phyloP scores from a whole-genome alignment of 148 eudicot species.

The Diospyros lotus region DNA sequence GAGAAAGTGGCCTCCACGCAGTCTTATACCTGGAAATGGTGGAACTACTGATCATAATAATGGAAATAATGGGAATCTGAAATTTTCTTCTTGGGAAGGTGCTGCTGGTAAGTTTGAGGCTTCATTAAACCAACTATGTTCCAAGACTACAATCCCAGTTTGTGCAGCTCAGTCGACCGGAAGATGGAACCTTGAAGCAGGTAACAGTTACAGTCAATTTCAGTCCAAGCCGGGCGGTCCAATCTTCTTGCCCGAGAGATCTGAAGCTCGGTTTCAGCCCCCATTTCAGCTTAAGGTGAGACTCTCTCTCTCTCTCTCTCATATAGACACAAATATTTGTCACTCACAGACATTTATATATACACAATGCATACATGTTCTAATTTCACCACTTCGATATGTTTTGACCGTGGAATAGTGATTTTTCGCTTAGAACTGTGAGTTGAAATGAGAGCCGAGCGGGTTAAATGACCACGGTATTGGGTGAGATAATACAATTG shows the following conservation, averaged over 20 bases:
- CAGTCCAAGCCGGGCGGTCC: not conserved
- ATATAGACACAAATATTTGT: too few relatives aligned
- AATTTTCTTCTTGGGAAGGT: not conserved
- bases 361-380: too few relatives aligned
- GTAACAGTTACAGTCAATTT: not conserved
- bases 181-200: not conserved
- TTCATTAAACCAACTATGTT: not conserved
- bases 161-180: conserved; percentile 6
- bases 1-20: conserved; percentile 28
- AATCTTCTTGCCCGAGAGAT: not conserved
- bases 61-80: too few relatives aligned
- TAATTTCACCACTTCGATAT: too few relatives aligned
- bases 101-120: not conserved
- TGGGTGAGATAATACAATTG: too few relatives aligned
- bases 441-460: too few relatives aligned
- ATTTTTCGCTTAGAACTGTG: too few relatives aligned
- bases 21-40: not conserved
- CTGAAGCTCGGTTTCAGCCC: not conserved
- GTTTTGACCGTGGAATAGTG: too few relatives aligned
- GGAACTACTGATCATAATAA: conserved; percentile 8
- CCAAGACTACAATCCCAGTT: conserved; percentile 4
- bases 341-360: too few relatives aligned
- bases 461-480: too few relatives aligned
- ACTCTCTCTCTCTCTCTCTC: not conserved
- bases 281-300: conserved; percentile 17